These are phyloP conservation scores for Nicotiana tabacum DNA, from an alignment of 257 asterid genomes.

Conservation along the genomic window DNA sequence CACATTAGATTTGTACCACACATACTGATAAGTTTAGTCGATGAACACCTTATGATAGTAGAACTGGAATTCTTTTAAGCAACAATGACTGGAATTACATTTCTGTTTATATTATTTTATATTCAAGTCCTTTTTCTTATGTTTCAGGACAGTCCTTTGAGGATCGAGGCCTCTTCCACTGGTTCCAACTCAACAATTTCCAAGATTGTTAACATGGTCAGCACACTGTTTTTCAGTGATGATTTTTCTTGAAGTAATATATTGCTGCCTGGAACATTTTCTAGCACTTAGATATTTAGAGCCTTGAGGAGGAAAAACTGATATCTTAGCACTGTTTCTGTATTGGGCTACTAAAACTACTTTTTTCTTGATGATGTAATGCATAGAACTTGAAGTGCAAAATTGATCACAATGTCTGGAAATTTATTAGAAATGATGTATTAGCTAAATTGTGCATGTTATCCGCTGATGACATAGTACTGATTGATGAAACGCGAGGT, in stretches of 20 bases:
- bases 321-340: neutral
- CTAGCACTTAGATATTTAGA: neutral
- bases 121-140: slow-evolving; percentile 20
- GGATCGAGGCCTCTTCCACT: slow-evolving; percentile 81
- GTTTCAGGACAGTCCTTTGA: slow-evolving; percentile 89
- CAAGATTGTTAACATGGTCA: slow-evolving; percentile 90
- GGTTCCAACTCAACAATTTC: slow-evolving; percentile 94
- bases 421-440: no score
- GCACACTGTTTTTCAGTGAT: neutral
- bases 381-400: neutral
- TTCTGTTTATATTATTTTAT: slow-evolving; percentile 3
- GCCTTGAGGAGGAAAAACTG: neutral
- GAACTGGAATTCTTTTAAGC: neutral
- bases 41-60: neutral
- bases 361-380: neutral
- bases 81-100: neutral
- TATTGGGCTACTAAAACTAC: neutral
- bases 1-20: neutral
- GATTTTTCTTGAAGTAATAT: neutral
- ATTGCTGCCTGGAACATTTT: neutral
- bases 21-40: neutral
- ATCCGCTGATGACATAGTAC: no score
- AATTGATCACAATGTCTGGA: neutral
- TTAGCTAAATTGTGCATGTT: no score
- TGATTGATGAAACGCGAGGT: no score